Percentiles rank a stretch among this genome's conserved stretches.
Evolutionary conservation across 2,329 filamentous ascomycete species (phyloP).

Genomic region (Trichoderma endophyticum): DNA sequence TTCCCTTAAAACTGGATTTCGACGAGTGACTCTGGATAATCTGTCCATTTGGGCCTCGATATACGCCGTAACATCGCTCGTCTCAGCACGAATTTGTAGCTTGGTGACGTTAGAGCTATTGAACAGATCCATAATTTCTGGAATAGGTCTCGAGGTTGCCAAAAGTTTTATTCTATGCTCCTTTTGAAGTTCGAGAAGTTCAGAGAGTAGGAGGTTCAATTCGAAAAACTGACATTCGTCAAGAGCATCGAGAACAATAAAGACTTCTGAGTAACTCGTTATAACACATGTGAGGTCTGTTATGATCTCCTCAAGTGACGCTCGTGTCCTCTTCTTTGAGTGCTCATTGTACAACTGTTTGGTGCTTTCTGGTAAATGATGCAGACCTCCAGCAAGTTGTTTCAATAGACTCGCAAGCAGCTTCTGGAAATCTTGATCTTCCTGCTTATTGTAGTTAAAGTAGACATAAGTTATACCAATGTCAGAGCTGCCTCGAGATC

Average conservation of each 20-base stretch:
- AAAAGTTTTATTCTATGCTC: not conserved
- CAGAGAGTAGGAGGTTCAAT: not conserved
- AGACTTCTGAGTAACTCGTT: not conserved
- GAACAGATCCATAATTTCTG: not conserved
- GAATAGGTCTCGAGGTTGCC: not conserved
- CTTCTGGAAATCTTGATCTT: not conserved
- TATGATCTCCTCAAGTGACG: not conserved
- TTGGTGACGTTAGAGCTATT: not conserved
- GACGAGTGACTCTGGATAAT: not conserved
- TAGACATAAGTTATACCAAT: not conserved
- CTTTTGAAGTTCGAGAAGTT: not conserved
- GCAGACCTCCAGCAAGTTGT: not conserved
- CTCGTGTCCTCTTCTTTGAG: not conserved
- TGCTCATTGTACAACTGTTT: not conserved
- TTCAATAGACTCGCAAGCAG: not conserved
- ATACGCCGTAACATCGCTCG: not conserved
- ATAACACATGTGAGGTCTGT: not conserved
- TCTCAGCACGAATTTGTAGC: not conserved
- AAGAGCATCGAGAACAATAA: not conserved
- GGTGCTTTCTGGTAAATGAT: not conserved
- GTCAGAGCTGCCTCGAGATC: not conserved
- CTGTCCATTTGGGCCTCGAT: not conserved
- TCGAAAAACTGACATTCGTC: not conserved
- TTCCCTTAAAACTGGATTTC: rapidly evolving
- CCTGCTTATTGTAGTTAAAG: not conserved